Percentiles rank a stretch among this genome's conserved stretches.
Evolutionary conservation across 1,284 basidiomycete species (phyloP).

Genomic region (Cryptococcus sp.): DNA sequence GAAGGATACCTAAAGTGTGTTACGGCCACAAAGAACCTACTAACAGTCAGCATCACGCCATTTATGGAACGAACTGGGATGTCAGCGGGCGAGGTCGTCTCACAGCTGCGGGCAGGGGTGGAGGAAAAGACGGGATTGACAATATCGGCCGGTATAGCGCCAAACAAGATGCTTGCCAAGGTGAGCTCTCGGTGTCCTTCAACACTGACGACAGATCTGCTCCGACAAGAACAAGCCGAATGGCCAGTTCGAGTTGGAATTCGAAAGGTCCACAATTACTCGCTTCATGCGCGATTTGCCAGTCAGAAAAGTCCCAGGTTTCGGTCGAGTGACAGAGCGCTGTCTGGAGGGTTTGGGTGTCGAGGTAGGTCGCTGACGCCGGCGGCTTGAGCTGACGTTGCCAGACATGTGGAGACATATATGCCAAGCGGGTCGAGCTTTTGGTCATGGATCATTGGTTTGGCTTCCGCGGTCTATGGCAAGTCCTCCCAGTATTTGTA

Average conservation of each 20-base stretch:
- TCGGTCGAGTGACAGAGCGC: slow-evolving; percentile 81
- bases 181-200: slow-evolving; percentile 42
- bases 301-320: slow-evolving; percentile 58
- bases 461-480: slow-evolving; percentile 65
- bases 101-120: slow-evolving; percentile 67
- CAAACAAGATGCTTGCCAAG: slow-evolving; percentile 72
- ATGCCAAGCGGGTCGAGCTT: slow-evolving; percentile 63
- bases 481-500: slow-evolving; percentile 26
- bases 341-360: slow-evolving; percentile 79
- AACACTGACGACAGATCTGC: slow-evolving; percentile 61
- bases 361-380: slow-evolving; percentile 54
- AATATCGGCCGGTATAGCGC: slow-evolving; percentile 88
- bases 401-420: slow-evolving; percentile 83
- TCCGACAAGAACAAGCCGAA: slow-evolving; percentile 97
- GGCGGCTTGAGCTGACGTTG: background rate
- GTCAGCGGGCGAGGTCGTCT: slow-evolving; percentile 67
- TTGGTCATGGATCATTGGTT: slow-evolving; percentile 81
- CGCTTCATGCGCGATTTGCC: slow-evolving; percentile 55
- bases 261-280: slow-evolving; percentile 61
- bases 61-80: slow-evolving; percentile 69
- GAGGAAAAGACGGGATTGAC: slow-evolving; percentile 75
- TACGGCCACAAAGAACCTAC: background rate
- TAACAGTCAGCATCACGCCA: slow-evolving; percentile 39
- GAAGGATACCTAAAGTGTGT: slow-evolving; percentile 82
- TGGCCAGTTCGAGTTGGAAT: slow-evolving; percentile 75